Base-by-base conservation (phyloP, 148 eudicot species). In the Dysphania ambrosioides region DNA sequence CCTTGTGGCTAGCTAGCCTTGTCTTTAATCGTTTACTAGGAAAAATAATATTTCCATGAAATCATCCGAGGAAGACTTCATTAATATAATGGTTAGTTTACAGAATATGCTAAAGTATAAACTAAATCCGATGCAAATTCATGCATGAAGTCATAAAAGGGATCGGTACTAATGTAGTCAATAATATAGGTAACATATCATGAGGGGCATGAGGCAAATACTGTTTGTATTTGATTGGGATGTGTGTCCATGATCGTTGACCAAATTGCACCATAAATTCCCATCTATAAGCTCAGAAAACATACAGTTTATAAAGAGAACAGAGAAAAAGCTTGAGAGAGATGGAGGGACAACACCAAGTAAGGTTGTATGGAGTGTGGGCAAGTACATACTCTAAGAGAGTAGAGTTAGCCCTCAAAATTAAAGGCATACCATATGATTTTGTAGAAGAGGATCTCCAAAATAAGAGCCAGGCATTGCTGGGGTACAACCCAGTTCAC, bases 391-490 rank as follows among this genome's bases (percentile, higher is more conserved):
- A 72, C 66, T 47, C 73, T 5, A 73, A 75, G 68, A 78, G 84
- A 57, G 82, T 80, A 27, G 85, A 85, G 32, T 30, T 85, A 58
- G 88, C 86, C 34, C 86, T 83, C 11, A 83, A 78, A 70, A 35
- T 78, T 31, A 85, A 85, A 42, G 86, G 86, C 59, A 78, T 85
- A 57, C 77, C 86, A 42, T 85, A 75, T 24, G 86, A 82, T 6
- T 80, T 80, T 38, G 80, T 78, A 0, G 86, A 78, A 27, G 83
- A 85, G 70, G 80, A 82, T 53, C 61, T 82, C 64, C 65, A n/a
- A n/a, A 78, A 85, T 82, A 85, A 85, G 42, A 85, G 88, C 27
- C 74, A 53, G 10, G 62, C 57, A 24, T 34, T 72, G 8, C 71
- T 78, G 12, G 19, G 53, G 56, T 71, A 63, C 66, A 78, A 78